Base-by-base conservation (phyloP, 129 eudicot genomes). In the Smallanthus sonchifolius region DNA sequence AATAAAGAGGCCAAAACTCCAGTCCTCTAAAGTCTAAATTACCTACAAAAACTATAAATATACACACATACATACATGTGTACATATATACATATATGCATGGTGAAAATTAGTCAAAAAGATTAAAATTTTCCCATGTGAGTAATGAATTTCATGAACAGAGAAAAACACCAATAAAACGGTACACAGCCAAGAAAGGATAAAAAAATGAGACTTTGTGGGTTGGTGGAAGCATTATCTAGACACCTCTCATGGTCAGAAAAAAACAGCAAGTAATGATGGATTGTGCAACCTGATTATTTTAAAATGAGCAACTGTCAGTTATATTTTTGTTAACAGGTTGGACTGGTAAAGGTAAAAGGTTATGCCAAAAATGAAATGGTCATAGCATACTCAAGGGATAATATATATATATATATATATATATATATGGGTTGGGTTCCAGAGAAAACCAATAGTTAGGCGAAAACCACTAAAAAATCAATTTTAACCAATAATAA, bases 141-240 rank as follows among this genome's bases (percentile, higher is more conserved):
- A 66, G 35, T 19, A 42, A 36, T 39, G 16, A 66, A 40, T 19
- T 19, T 40, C 47, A 66, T 66, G 52, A 66, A 66, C 16, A 66
- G 52, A 19, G 71, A 34, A 34, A 61, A 61, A 15, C 11, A 32
- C 15, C 37, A 56, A 54, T 5, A 13, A 65, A 59, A 66, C 17
- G 37, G 49, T 20, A 66, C 70, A 39, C 7, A 16, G 4, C 36
- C 71, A 40, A 66, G 32, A 39, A 39, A 40, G 19, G 34, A 36
- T 17, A 10, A 34, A 70, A 69, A 44, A 11, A 68, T 68, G 24
- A 68, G 52, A 51, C 16, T 51, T 10, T 36, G 48, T 70, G 45
- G 75, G 75, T 69, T 51, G 75, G 75, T 70, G 75, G 63, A 49
- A 70, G 74, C 40, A 30, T 34, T 48, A 17, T 49, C 74, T 34